Percentiles rank a stretch among this genome's conserved stretches.
These are phyloP conservation scores for Calonectria pseudoreteaudii DNA, from an alignment of 2,329 filamentous ascomycete genomes.

Conservation along the genomic window DNA sequence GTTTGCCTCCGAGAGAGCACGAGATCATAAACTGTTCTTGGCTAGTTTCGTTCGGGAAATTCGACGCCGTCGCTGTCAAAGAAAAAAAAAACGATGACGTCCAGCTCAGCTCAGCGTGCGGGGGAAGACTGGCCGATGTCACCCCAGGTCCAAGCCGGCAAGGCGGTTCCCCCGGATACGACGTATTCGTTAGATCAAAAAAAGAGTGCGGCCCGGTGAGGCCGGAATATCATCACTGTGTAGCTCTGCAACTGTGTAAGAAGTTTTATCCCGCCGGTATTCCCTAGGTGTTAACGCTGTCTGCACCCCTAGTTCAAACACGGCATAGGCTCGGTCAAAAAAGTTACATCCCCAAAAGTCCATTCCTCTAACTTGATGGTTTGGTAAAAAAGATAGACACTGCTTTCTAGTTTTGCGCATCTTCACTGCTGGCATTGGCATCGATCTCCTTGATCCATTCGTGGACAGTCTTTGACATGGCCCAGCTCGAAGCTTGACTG, in stretches of 20 bases:
- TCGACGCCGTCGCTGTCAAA: neutral
- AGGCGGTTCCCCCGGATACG: constrained; percentile 12
- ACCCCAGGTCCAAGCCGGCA: neutral
- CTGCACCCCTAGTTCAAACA: neutral
- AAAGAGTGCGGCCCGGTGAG: neutral
- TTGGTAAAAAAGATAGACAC: neutral
- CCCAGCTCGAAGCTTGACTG: constrained; percentile 38
- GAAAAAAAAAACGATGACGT: neutral
- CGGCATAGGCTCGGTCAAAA: neutral
- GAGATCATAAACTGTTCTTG: neutral
- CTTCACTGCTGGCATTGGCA: neutral
- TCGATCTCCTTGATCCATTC: constrained; percentile 47
- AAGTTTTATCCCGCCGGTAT: neutral
- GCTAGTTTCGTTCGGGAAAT: neutral
- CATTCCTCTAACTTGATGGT: neutral
- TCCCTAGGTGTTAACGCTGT: neutral
- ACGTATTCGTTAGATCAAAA: constrained; percentile 3
- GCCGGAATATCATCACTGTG: neutral
- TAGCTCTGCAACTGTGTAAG: neutral
- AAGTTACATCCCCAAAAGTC: neutral
- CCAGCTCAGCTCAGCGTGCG: constrained; percentile 5
- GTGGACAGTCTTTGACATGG: constrained; percentile 45
- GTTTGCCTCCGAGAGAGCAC: neutral
- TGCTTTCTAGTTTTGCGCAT: neutral
- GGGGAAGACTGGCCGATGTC: constrained; percentile 10